phyloP scores from a whole-genome alignment of 1,284 basidiomycete genomes.

The Cystobasidium pallidum region DNA sequence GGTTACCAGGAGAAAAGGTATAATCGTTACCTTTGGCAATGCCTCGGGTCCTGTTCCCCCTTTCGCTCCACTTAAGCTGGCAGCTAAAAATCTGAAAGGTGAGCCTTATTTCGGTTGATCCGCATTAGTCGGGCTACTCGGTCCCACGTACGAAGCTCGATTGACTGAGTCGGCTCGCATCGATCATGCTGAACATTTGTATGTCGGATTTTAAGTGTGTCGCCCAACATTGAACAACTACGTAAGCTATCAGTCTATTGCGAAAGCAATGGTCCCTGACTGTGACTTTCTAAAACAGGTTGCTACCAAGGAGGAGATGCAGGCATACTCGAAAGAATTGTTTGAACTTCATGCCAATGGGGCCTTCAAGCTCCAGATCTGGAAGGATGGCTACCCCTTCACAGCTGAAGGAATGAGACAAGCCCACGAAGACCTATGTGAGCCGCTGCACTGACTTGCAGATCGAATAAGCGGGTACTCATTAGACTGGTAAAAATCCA shows the following conservation, averaged over 20 bases:
- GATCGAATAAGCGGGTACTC: background rate
- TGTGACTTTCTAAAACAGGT: constrained; percentile 58
- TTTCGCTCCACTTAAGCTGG: constrained; percentile 73
- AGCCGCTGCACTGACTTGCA: constrained; percentile 14
- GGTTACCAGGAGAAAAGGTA: constrained; percentile 51
- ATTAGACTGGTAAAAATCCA: background rate
- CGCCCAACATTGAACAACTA: constrained; percentile 57
- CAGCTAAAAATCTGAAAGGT: constrained; percentile 76
- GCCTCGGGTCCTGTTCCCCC: constrained; percentile 73
- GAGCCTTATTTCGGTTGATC: constrained; percentile 3
- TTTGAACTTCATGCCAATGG: constrained; percentile 68
- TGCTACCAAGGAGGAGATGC: constrained; percentile 70
- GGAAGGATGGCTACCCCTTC: constrained; percentile 76
- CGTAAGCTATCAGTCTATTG: background rate
- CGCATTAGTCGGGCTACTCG: too few relatives aligned
- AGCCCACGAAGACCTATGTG: constrained; percentile 75
- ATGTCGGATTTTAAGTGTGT: constrained; percentile 47
- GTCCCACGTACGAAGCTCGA: too few relatives aligned
- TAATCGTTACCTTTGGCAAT: constrained; percentile 85
- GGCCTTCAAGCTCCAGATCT: constrained; percentile 70
- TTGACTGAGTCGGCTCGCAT: too few relatives aligned
- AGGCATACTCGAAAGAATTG: constrained; percentile 68
- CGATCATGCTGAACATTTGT: too few relatives aligned
- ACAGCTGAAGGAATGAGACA: constrained; percentile 75
- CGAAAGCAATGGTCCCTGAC: too few relatives aligned